phyloP scores from a whole-genome alignment of 495 filamentous ascomycete genomes.

The Penicillium desertorum region DNA sequence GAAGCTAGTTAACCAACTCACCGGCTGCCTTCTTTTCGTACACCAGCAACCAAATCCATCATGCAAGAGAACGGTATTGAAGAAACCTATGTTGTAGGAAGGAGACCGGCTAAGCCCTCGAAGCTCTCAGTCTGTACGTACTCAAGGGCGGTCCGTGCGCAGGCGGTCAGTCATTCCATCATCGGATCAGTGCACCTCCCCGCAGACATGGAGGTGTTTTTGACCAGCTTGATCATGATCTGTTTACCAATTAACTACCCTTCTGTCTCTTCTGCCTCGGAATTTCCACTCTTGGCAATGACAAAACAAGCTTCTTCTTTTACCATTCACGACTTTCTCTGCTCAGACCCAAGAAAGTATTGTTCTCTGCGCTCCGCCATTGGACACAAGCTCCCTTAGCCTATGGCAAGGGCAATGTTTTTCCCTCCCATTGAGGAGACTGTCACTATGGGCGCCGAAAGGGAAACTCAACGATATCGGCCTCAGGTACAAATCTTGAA shows the following conservation, averaged over 20 bases:
- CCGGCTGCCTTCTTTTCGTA: constrained; percentile 90
- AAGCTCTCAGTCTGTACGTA: background rate
- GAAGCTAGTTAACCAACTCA: constrained; percentile 25
- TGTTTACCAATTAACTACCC: constrained; percentile 2
- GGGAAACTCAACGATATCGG: constrained; percentile 1
- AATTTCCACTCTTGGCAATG: constrained; percentile 23
- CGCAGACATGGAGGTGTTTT: constrained; percentile 16
- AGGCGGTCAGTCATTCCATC: constrained; percentile 31
- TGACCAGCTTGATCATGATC: constrained; percentile 24
- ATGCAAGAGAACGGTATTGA: background rate
- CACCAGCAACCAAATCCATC: constrained; percentile 92
- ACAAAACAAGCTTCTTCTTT: constrained; percentile 14
- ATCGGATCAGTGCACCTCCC: constrained; percentile 19
- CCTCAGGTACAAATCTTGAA: constrained; percentile 28
- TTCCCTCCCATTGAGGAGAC: constrained; percentile 9
- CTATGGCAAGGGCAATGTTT: constrained; percentile 26
- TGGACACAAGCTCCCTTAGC: constrained; percentile 11
- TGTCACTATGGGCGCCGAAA: background rate
- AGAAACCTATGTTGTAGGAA: background rate
- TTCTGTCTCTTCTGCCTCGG: background rate
- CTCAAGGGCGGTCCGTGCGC: background rate
- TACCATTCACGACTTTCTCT: background rate
- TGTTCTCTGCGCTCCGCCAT: constrained; percentile 6
- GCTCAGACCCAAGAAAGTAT: constrained; percentile 9
- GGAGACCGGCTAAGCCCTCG: constrained; percentile 1